Evolutionary conservation across 2,329 filamentous ascomycete species (phyloP).

Genomic region (Claviceps fusiformis): DNA sequence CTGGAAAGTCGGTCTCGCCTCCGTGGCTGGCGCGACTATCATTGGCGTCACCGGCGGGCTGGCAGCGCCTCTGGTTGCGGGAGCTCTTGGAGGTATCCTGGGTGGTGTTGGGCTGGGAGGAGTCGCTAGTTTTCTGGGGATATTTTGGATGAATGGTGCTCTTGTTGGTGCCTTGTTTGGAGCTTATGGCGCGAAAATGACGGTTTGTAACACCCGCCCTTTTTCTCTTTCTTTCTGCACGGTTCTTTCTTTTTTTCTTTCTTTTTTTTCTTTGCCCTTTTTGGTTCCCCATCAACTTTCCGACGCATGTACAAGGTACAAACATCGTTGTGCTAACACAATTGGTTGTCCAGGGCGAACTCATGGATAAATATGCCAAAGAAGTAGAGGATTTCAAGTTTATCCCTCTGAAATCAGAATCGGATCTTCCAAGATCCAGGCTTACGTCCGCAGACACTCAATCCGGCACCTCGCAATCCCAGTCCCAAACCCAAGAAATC

Average conservation of each 20-base stretch:
- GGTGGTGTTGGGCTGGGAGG: conserved; percentile 74
- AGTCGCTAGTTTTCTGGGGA: conserved; percentile 72
- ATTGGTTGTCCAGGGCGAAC: conserved; percentile 41
- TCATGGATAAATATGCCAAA: conserved; percentile 77
- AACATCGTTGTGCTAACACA: neutral
- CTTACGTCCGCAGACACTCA: neutral
- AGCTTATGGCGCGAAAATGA: conserved; percentile 71
- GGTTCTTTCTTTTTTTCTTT: no score
- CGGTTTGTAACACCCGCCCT: conserved; percentile 19
- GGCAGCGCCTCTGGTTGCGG: conserved; percentile 79
- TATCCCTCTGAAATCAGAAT: conserved; percentile 50
- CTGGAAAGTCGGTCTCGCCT: conserved; percentile 86
- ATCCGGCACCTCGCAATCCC: neutral
- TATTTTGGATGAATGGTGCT: conserved; percentile 74
- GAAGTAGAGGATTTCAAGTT: conserved; percentile 77
- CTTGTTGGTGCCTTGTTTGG: conserved; percentile 81
- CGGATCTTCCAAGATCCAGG: conserved; percentile 15
- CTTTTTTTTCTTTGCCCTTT: neutral
- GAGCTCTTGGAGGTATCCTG: conserved; percentile 72
- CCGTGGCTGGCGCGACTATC: conserved; percentile 73
- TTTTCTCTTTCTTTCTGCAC: neutral
- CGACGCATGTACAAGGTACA: no score
- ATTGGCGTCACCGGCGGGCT: conserved; percentile 87
- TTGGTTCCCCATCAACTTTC: no score
- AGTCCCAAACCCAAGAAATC: conserved; percentile 15